phyloP scores from a whole-genome alignment of 257 asterid species.

The Przewalskia tangutica region DNA sequence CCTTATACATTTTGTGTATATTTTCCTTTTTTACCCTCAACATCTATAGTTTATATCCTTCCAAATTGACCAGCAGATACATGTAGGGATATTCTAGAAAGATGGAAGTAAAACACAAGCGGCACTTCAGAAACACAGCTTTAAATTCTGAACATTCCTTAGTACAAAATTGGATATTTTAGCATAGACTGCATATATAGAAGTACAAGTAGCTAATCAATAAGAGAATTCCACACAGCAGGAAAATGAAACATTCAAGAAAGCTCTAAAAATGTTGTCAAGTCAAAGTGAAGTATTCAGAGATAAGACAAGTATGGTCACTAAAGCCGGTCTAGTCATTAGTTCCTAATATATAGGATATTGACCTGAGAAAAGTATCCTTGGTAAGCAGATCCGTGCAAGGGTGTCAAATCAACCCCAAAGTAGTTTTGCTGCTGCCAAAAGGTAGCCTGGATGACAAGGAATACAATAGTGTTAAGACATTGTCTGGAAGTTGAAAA shows the following conservation, averaged over 20 bases:
- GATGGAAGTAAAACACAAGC: not conserved
- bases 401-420: slow-evolving; percentile 83
- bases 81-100: not conserved
- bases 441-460: slow-evolving; percentile 68
- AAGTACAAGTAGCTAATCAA: not conserved
- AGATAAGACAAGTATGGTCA: not conserved
- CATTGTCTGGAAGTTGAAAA: not conserved
- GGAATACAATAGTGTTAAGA: slow-evolving; percentile 14
- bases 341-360: not conserved
- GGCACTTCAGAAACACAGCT: not conserved
- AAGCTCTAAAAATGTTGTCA: not conserved
- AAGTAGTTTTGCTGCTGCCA: slow-evolving; percentile 98
- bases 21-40: not conserved
- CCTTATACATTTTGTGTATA: not conserved
- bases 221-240: not conserved
- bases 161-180: not conserved
- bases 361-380: slow-evolving; percentile 98
- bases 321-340: not conserved
- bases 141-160: not conserved
- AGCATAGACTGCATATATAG: not conserved
- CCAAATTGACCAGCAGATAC: not conserved
- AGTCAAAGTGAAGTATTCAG: slow-evolving; percentile 3
- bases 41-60: not conserved
- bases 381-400: slow-evolving; percentile 85
- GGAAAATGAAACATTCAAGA: not conserved